A percentile compares a stretch with the other conserved stretches of the same genome.
Conservation (phyloP, 2,329 filamentous ascomycete species). For the Neopestalotiopsis clavispora region DNA sequence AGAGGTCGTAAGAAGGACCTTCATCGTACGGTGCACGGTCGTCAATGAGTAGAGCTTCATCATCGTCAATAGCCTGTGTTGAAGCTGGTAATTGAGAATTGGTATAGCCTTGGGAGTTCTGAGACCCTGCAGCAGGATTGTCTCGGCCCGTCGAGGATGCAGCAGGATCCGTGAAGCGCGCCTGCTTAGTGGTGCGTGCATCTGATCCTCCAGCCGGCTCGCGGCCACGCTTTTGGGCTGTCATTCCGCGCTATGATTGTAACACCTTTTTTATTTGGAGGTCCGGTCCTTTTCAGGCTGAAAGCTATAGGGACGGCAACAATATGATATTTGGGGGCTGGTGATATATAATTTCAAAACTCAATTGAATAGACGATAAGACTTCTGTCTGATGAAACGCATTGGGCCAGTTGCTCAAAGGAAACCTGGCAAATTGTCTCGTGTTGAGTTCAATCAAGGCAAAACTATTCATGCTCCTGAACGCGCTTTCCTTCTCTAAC, state of each 20-base stretch:
- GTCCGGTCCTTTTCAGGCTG: neutral
- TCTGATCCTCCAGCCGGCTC: constrained; percentile 10
- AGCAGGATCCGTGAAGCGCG: constrained; percentile 9
- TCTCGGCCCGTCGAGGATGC: neutral
- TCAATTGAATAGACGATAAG: no score
- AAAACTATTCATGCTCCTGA: neutral
- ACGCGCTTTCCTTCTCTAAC: neutral
- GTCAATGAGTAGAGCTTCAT: constrained; percentile 42
- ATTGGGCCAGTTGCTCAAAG: neutral
- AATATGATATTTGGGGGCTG: neutral
- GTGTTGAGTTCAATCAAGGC: neutral
- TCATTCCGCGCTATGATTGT: neutral
- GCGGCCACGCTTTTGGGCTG: constrained; percentile 8
- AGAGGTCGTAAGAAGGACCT: constrained; percentile 47
- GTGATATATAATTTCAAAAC: no score
- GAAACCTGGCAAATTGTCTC: neutral
- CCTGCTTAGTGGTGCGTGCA: constrained; percentile 11
- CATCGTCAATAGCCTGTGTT: constrained; percentile 29
- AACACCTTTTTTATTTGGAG: constrained; percentile 3
- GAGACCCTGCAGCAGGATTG: neutral
- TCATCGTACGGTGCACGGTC: constrained; percentile 52
- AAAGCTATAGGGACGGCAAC: neutral
- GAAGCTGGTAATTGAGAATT: constrained; percentile 16
- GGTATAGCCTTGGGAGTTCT: neutral
- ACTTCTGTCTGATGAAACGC: neutral